A percentile compares a stretch with the other conserved stretches of the same genome.
Evolutionary conservation across 2,329 filamentous ascomycete genomes (phyloP).

Genomic region (Parastagonospora avenae): DNA sequence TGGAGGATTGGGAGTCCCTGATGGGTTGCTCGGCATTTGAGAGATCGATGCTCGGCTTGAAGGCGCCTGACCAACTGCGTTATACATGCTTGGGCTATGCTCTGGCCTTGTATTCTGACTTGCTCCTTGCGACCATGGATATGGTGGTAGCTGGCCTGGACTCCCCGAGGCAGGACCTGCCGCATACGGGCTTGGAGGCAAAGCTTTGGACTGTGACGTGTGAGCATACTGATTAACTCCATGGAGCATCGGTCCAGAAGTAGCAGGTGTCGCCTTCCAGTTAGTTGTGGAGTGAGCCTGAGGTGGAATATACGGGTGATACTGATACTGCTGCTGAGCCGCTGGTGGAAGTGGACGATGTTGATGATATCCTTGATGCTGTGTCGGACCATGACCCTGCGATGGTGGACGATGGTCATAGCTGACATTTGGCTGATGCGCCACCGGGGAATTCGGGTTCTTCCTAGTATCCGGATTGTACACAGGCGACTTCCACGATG

Average conservation of each 20-base stretch:
- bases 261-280: slow-evolving; percentile 31
- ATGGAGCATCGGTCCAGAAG: slow-evolving; percentile 23
- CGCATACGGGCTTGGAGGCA: slow-evolving; percentile 35
- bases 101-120: slow-evolving; percentile 14
- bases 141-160: slow-evolving; percentile 23
- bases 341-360: slow-evolving; percentile 23
- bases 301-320: slow-evolving; percentile 36
- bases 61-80: slow-evolving; percentile 33
- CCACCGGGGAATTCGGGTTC: slow-evolving; percentile 45
- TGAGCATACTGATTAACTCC: slow-evolving; percentile 37
- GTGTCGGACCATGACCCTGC: slow-evolving; percentile 29
- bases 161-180: slow-evolving; percentile 12
- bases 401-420: slow-evolving; percentile 37
- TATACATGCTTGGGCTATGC: slow-evolving; percentile 18
- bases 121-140: slow-evolving; percentile 25
- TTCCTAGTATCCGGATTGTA: slow-evolving; percentile 42
- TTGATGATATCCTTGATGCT: slow-evolving; percentile 23
- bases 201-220: slow-evolving; percentile 20
- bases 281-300: slow-evolving; percentile 26
- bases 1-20: slow-evolving; percentile 41
- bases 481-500: slow-evolving; percentile 33
- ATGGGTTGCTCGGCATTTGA: slow-evolving; percentile 34
- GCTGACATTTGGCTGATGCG: slow-evolving; percentile 45
- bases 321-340: slow-evolving; percentile 23
- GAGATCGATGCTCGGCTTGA: slow-evolving; percentile 39